phyloP scores from a whole-genome alignment of 169 alveolate genomes.

The Amoebophrya sp. region DNA sequence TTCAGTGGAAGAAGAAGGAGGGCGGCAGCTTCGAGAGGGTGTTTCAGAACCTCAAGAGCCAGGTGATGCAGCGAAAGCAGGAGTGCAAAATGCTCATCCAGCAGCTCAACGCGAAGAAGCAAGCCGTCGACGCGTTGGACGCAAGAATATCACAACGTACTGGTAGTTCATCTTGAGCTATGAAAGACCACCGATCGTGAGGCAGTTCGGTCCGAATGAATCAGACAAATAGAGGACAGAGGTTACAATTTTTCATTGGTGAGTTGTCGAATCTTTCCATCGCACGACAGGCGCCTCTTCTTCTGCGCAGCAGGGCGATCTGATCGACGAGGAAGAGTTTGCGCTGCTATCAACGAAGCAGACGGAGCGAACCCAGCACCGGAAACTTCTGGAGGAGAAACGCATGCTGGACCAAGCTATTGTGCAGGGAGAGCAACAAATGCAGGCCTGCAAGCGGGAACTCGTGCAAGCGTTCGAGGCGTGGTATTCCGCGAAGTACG shows the following conservation, averaged over 20 bases:
- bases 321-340: background rate
- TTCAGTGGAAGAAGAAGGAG: background rate
- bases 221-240: background rate
- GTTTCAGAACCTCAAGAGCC: background rate
- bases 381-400: background rate
- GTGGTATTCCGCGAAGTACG: background rate
- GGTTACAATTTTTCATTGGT: background rate
- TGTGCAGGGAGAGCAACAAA: background rate
- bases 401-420: background rate
- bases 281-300: background rate
- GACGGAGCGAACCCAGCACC: background rate
- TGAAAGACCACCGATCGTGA: background rate
- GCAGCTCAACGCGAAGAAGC: background rate
- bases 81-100: background rate
- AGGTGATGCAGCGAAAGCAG: background rate
- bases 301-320: background rate
- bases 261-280: background rate
- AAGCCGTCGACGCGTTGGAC: background rate
- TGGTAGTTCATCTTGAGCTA: background rate
- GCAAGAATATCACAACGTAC: background rate
- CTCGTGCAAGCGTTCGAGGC: background rate
- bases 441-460: background rate
- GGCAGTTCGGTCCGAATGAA: background rate
- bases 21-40: background rate
- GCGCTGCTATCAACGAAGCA: background rate